Evolutionary conservation across 2,329 filamentous ascomycete species (phyloP).

Genomic region (Sclerotinia nivalis): DNA sequence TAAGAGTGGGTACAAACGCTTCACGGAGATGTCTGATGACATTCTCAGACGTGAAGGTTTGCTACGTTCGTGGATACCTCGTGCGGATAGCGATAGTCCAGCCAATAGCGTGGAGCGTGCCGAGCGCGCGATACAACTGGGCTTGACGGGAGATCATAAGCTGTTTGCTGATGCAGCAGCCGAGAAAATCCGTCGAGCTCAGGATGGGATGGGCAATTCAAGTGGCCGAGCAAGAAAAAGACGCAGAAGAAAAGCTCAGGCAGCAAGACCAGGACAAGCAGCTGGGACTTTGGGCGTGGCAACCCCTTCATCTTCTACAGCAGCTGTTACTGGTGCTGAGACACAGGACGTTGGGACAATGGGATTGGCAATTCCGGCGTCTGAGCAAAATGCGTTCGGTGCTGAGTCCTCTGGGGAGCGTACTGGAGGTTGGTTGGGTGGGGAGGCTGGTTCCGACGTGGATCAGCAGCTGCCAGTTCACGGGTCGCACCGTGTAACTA

Average conservation of each 20-base stretch:
- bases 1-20: neutral
- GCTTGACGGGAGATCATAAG: neutral
- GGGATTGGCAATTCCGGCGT: neutral
- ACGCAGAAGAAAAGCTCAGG: too few relatives aligned
- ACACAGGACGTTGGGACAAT: neutral
- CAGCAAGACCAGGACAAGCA: neutral
- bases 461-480: neutral
- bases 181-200: conserved; percentile 5
- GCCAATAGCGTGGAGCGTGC: neutral
- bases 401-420: neutral
- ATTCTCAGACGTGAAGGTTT: neutral
- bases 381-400: neutral
- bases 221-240: neutral
- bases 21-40: neutral
- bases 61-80: neutral
- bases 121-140: neutral
- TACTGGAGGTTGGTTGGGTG: neutral
- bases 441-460: neutral
- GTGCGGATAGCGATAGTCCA: neutral
- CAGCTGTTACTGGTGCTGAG: neutral
- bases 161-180: conserved; percentile 5
- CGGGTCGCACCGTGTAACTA: neutral
- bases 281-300: neutral
- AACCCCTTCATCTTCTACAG: neutral
- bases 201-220: neutral